Percentiles rank a stretch among this genome's conserved stretches.
Conservation (phyloP, 2,329 filamentous ascomycete species). For the Eurotiales sp. region DNA sequence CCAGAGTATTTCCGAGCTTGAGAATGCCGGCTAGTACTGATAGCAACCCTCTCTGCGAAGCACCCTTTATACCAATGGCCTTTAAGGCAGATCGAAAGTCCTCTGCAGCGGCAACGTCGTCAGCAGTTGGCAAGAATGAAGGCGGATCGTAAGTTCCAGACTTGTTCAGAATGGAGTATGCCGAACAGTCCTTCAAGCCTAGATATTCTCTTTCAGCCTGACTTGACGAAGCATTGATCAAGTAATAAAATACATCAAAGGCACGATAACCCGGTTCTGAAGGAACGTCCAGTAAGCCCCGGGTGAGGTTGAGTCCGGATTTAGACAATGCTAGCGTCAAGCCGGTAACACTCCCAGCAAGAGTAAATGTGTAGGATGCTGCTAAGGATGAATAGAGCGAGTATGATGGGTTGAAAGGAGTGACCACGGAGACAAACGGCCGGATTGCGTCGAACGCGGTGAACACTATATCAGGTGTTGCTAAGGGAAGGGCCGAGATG, state of each 20-base stretch:
- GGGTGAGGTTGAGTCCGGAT: slow-evolving; percentile 78
- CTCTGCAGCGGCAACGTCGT: slow-evolving; percentile 88
- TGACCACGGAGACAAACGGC: slow-evolving; percentile 83
- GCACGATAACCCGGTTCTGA: slow-evolving; percentile 77
- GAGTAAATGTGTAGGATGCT: slow-evolving; percentile 74
- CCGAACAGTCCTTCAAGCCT: slow-evolving; percentile 69
- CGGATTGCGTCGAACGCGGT: slow-evolving; percentile 76
- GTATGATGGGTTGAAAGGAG: slow-evolving; percentile 81
- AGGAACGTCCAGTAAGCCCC: slow-evolving; percentile 77
- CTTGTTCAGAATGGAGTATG: slow-evolving; percentile 73
- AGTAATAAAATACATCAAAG: slow-evolving; percentile 97
- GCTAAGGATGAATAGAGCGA: slow-evolving; percentile 76
- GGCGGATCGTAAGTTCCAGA: slow-evolving; percentile 85
- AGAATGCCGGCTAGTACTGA: slow-evolving; percentile 80
- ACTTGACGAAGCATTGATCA: slow-evolving; percentile 86
- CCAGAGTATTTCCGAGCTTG: slow-evolving; percentile 86
- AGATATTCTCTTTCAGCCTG: slow-evolving; percentile 85
- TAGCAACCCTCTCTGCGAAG: slow-evolving; percentile 74
- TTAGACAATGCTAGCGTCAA: slow-evolving; percentile 76
- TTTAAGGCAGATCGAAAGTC: slow-evolving; percentile 86
- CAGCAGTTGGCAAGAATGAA: slow-evolving; percentile 83
- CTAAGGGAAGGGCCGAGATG: slow-evolving; percentile 72
- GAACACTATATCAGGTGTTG: slow-evolving; percentile 70
- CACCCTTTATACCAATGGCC: slow-evolving; percentile 88
- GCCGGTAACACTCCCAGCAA: slow-evolving; percentile 72